Evolutionary conservation across 331 rosid genomes (phyloP).

Genomic region (Arachis monticola): DNA sequence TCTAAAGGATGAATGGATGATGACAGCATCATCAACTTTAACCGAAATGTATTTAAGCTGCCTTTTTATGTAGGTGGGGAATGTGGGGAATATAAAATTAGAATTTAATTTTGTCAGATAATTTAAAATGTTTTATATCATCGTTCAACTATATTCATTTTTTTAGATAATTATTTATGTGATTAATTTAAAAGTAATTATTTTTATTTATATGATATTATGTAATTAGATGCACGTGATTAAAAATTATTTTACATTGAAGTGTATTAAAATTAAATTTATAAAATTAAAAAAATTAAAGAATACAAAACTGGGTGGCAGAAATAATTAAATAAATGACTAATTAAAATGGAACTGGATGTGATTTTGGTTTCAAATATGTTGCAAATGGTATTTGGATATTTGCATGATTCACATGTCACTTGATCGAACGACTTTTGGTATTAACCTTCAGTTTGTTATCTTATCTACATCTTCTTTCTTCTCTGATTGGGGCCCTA

Average conservation of each 20-base stretch:
- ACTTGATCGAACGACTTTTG: background rate
- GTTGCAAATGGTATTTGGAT: background rate
- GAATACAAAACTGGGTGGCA: background rate
- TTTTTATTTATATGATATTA: no score
- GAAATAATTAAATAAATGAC: conserved; percentile 2
- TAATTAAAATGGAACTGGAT: background rate
- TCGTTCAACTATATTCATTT: no score
- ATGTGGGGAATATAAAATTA: background rate
- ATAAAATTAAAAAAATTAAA: conserved; percentile 15
- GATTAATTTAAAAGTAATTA: no score
- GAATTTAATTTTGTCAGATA: no score
- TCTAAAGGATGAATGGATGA: conserved; percentile 2
- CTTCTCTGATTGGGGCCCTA: background rate
- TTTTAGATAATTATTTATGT: background rate
- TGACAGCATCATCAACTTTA: conserved; percentile 37
- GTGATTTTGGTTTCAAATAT: conserved; percentile 35
- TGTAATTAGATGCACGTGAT: no score
- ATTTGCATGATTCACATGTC: conserved; percentile 29
- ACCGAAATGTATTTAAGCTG: conserved; percentile 25
- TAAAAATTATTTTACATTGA: no score
- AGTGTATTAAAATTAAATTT: no score
- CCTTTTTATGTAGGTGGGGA: conserved; percentile 29
- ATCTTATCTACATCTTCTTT: background rate
- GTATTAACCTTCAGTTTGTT: background rate
- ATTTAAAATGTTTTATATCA: no score